phyloP scores from a whole-genome alignment of 768 basidiomycete genomes.

The Cystoderma amianthinum region DNA sequence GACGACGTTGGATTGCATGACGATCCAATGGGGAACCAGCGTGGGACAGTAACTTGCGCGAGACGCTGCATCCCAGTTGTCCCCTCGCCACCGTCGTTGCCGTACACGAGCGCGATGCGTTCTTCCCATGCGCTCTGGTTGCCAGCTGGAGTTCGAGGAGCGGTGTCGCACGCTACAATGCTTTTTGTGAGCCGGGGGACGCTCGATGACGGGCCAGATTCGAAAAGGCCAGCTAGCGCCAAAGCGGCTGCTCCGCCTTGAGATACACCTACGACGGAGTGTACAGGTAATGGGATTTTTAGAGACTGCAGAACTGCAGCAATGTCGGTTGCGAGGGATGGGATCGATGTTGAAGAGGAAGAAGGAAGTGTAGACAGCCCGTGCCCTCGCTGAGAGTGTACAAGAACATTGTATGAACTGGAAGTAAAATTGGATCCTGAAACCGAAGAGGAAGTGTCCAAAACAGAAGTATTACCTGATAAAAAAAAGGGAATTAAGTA shows the following conservation, averaged over 20 bases:
- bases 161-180: slow-evolving; percentile 44
- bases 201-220: not conserved
- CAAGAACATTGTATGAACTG: slow-evolving; percentile 30
- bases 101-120: slow-evolving; percentile 29
- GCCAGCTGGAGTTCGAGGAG: slow-evolving; percentile 32
- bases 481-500: slow-evolving; percentile 34
- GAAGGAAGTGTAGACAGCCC: slow-evolving; percentile 32
- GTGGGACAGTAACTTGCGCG: slow-evolving; percentile 30
- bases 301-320: slow-evolving; percentile 25
- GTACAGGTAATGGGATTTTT: slow-evolving; percentile 27
- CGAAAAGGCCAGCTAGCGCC: slow-evolving; percentile 33
- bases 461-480: slow-evolving; percentile 4
- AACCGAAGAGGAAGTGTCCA: not conserved
- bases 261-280: slow-evolving; percentile 44
- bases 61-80: slow-evolving; percentile 31
- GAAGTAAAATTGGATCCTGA: not conserved
- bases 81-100: slow-evolving; percentile 8
- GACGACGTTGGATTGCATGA: slow-evolving; percentile 1
- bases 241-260: slow-evolving; percentile 47
- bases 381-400: slow-evolving; percentile 48
- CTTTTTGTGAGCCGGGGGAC: slow-evolving; percentile 21
- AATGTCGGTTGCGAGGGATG: slow-evolving; percentile 38
- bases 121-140: slow-evolving; percentile 45
- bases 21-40: slow-evolving; percentile 42
- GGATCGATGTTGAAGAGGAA: slow-evolving; percentile 26